Evolutionary conservation across 2,329 filamentous ascomycete species (phyloP).

Genomic region (Orbilia brochopaga): DNA sequence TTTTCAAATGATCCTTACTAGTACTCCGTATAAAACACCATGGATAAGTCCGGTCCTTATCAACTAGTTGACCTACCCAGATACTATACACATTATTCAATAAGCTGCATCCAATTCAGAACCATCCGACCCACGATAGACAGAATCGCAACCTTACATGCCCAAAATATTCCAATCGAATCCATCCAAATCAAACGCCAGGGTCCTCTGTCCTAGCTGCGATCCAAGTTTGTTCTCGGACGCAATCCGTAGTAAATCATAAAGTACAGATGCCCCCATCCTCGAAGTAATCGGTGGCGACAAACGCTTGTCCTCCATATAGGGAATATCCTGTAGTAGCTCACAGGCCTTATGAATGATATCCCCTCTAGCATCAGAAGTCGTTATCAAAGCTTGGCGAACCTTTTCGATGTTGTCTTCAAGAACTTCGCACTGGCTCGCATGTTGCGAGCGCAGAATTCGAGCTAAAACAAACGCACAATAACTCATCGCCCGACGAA

Average conservation of each 20-base stretch:
- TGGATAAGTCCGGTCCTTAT: too few species aligned
- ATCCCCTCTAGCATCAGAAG: slow-evolving; percentile 26
- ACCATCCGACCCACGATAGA: too few species aligned
- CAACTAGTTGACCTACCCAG: too few species aligned
- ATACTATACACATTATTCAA: too few species aligned
- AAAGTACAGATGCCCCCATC: slow-evolving; percentile 19
- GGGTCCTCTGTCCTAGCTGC: slow-evolving; percentile 11
- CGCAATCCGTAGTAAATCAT: slow-evolving; percentile 25
- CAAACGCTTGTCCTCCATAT: slow-evolving; percentile 29
- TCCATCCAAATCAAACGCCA: slow-evolving; percentile 33
- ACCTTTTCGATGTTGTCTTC: slow-evolving; percentile 35
- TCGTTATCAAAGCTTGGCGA: slow-evolving; percentile 22
- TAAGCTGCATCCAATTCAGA: too few species aligned
- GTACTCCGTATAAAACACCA: too few species aligned
- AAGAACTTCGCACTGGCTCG: slow-evolving; percentile 23
- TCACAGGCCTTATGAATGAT: slow-evolving; percentile 30
- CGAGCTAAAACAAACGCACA: slow-evolving; percentile 23
- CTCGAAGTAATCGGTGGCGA: slow-evolving; percentile 23
- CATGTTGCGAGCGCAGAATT: slow-evolving; percentile 26
- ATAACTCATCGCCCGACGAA: slow-evolving; percentile 31
- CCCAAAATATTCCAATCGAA: slow-evolving; percentile 29
- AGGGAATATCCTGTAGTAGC: slow-evolving; percentile 20
- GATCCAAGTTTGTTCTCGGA: slow-evolving; percentile 19
- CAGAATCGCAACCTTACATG: slow-evolving; percentile 3
- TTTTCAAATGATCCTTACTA: too few species aligned